Base-by-base conservation (phyloP, 306 rosid genomes). In the Cucurbita ficifolia region DNA sequence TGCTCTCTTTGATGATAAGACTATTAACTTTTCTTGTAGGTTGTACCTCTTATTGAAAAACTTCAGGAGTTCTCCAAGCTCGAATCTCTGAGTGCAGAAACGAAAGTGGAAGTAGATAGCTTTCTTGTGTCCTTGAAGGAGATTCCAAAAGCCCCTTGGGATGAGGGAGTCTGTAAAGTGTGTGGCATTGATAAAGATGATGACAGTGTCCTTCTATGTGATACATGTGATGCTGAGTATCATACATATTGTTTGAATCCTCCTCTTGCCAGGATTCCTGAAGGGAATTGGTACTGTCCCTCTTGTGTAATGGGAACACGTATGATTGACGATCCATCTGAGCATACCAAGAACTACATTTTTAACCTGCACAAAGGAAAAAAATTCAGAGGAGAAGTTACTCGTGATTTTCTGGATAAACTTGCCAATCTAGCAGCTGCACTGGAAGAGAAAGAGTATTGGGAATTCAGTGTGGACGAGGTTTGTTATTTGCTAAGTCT, bases 241-340 rank as follows among this genome's bases (percentile, higher is more conserved):
- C 99, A 95, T 84, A 95, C 96, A 74, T 95, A 95, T 80, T 95
- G 99, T 82, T 84, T 95, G 84, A 88, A 84, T 86, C 99, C 99
- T 84, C 99, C 99, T 29, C 99, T 95, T 79, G 96, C 88, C 73
- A 88, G 97, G 87, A 95, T 95, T 77, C 99, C 99, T 18, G 96
- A 91, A 77, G 99, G 99, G 80, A 95, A 95, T 77, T 95, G 99
- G 99, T 95, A 95, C 76, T 95, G 99, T 74, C 99, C 99, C 81
- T 89, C 99, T 78, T 95, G 99, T 83, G 83, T 83, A 77, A 78
- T 83, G 78, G 83, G 89, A 69, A 91, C 84, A 77, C 80, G 55
- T 70, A 76, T 78, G 67, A 81, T 77, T 84, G 89, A 85, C 77
- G 83, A 84, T 87, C 84, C 77, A 46, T 75, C 83, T n/a, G 79